These are phyloP conservation scores for Hemileccinum impolitum DNA, from an alignment of 768 basidiomycete species.

Conservation along the genomic window DNA sequence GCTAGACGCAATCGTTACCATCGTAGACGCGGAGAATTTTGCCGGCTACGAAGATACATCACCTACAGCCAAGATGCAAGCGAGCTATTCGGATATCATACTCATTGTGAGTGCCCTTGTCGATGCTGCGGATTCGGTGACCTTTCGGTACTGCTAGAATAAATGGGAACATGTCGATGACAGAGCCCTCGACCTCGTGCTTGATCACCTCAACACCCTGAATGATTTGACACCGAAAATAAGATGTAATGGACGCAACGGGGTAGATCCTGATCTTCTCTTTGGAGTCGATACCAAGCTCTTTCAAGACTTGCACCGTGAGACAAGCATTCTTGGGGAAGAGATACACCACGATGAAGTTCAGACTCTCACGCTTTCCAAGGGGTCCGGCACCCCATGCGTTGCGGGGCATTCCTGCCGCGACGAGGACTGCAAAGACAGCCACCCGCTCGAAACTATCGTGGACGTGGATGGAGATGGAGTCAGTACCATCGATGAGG, in stretches of 20 bases:
- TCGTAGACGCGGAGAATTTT: constrained; percentile 91
- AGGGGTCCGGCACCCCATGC: constrained; percentile 32
- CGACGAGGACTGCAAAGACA: constrained; percentile 4
- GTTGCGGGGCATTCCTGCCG: constrained; percentile 14
- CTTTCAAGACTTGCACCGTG: constrained; percentile 37
- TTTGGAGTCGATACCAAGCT: constrained; percentile 90
- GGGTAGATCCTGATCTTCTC: constrained; percentile 73
- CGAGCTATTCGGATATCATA: constrained; percentile 92
- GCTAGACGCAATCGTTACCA: constrained; percentile 89
- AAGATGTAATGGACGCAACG: constrained; percentile 56
- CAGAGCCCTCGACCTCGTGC: constrained; percentile 71
- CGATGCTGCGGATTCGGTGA: constrained; percentile 3
- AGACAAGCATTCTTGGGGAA: constrained; percentile 7
- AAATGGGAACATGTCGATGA: constrained; percentile 89
- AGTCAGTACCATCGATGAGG: constrained; percentile 32
- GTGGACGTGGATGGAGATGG: constrained; percentile 5
- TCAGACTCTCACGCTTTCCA: constrained; percentile 67
- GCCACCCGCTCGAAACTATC: not conserved
- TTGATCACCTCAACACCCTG: constrained; percentile 85
- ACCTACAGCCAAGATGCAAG: constrained; percentile 89
- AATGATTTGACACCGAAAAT: constrained; percentile 91
- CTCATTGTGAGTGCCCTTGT: constrained; percentile 56
- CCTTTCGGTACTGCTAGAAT: constrained; percentile 46
- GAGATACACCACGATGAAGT: constrained; percentile 76
- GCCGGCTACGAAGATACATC: constrained; percentile 89